Evolutionary conservation across 164 flowering plant species (phyloP).

Genomic region (Cinnamomum chago): DNA sequence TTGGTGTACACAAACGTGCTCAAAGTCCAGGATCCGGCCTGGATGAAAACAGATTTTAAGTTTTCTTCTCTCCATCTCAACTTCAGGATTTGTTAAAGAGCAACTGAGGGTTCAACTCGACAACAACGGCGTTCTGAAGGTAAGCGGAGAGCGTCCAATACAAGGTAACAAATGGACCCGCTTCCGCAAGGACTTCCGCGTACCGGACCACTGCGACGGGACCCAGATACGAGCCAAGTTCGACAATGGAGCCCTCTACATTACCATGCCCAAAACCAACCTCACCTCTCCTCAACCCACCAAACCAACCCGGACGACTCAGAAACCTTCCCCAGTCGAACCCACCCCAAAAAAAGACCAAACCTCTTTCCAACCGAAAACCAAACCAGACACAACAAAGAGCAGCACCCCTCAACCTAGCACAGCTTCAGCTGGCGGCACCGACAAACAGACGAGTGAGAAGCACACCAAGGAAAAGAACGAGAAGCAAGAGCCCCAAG

Average conservation of each 20-base stretch:
- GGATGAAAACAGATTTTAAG: too few species aligned
- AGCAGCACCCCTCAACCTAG: too few species aligned
- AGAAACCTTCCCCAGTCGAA: background rate
- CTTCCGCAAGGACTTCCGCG: constrained; percentile 38
- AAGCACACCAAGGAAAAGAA: too few species aligned
- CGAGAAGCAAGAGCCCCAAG: background rate
- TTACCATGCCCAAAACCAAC: constrained; percentile 39
- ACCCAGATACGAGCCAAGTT: constrained; percentile 47
- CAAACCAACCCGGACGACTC: background rate
- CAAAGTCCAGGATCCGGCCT: too few species aligned
- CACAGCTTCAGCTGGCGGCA: too few species aligned
- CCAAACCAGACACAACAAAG: too few species aligned
- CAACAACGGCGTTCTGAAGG: constrained; percentile 21
- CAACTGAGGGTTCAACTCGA: constrained; percentile 57
- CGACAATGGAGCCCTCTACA: constrained; percentile 30
- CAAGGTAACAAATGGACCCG: constrained; percentile 32
- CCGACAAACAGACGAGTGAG: too few species aligned
- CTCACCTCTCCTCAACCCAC: background rate
- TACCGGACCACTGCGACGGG: constrained; percentile 31
- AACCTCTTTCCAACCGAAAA: background rate
- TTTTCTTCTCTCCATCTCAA: background rate
- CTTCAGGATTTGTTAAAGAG: constrained; percentile 55
- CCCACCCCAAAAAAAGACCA: background rate
- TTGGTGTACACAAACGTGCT: too few species aligned
- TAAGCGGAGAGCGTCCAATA: constrained; percentile 45